These are phyloP conservation scores for Alternaria solani DNA, from an alignment of 2,329 filamentous ascomycete species.

Conservation along the genomic window DNA sequence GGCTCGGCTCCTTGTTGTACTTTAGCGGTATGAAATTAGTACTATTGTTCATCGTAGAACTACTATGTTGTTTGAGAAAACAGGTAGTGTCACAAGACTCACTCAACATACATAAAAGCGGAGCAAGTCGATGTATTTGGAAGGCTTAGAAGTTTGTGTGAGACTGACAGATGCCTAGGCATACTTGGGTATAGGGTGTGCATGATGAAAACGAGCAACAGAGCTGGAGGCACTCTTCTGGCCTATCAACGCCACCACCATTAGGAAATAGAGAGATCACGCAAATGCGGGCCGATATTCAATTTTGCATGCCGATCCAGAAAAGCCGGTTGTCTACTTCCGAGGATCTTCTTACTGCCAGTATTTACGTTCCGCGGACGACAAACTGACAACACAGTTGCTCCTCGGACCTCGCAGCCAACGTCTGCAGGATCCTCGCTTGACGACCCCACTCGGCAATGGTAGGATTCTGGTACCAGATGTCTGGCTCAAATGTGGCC, in stretches of 20 bases:
- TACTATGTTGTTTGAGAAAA: not conserved
- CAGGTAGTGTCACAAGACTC: not conserved
- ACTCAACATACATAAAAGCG: not conserved
- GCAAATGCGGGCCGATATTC: not conserved
- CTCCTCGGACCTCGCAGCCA: not conserved
- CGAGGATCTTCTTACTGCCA: not conserved
- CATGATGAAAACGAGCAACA: not conserved
- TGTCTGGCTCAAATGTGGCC: not conserved
- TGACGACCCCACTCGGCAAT: not conserved
- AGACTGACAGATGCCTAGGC: not conserved
- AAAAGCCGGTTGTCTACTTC: not conserved
- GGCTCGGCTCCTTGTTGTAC: not conserved
- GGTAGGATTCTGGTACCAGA: conserved; percentile 1
- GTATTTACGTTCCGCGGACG: conserved; percentile 7
- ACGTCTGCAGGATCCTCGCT: not conserved
- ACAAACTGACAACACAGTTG: not conserved
- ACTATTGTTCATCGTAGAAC: not conserved
- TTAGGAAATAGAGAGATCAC: not conserved
- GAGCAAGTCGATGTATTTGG: not conserved
- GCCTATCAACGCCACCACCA: not conserved
- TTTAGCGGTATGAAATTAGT: not conserved
- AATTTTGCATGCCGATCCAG: not conserved
- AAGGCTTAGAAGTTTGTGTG: not conserved
- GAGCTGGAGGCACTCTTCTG: not conserved
- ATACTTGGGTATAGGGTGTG: not conserved